Evolutionary conservation across 2,329 filamentous ascomycete genomes (phyloP), one percentile per base, ranked within the genome.

Genomic region (Lecanoromycetidae sp.): DNA sequence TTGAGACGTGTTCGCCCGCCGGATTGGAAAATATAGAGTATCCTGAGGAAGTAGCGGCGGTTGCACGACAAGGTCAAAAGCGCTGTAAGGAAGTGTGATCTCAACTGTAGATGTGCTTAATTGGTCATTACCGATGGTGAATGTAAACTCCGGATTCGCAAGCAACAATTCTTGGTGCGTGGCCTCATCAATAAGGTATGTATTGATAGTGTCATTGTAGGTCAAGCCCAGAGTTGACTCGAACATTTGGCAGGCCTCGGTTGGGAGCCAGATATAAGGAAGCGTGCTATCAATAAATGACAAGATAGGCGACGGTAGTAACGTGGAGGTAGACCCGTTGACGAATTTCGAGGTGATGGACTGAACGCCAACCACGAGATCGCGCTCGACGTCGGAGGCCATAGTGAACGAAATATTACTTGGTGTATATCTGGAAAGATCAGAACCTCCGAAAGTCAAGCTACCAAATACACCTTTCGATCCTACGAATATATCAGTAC

Each of bases 241-340:
- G 49, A 66, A 66, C 5, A 57, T 56, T 26, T 37, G 12, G 25
- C 52, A 53, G 7, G 46, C 40, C 2, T 60, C 57, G 22, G 68
- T 60, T 0, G 80, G 79, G 3, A 84, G 66, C 72, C 76, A 83
- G 4, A 84, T 63, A 52, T 76, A 44, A n/a, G 49, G 38, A 2
- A 52, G 7, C 1, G 51, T 53, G 20, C 47, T 50, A 23, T 53
- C 49, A 26, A 53, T 48, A 29, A 53, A 53, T 4, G 49, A 38
- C n/a, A 48, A n/a, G 13, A 50, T 49, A 13, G 37, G 4, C 12
- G 32, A 30, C 23, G 49, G 38, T 17, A 52, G 39, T 4, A 53
- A 29, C 4, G 30, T 20, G 25, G 15, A 17, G 3, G 27, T 30
- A 5, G 33, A 27, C 3, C 25, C 23, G 15, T 40, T 41, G 4